phyloP scores from a whole-genome alignment of 176 grass and related monocot genomes.

The Triticum dicoccoides region DNA sequence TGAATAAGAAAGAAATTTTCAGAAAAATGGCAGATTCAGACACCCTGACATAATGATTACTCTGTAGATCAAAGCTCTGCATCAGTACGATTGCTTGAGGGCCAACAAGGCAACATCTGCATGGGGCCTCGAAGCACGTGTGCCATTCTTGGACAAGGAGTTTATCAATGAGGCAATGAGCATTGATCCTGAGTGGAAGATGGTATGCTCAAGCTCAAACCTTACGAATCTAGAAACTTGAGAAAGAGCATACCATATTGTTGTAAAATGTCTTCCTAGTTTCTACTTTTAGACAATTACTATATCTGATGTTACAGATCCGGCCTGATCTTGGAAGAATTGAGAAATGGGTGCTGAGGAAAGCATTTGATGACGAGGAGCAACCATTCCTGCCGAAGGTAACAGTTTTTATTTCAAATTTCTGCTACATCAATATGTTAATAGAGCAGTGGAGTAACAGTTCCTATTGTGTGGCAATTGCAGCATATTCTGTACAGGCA shows the following conservation, averaged over 20 bases:
- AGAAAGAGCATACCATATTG: background rate
- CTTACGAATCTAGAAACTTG: background rate
- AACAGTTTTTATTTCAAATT: background rate
- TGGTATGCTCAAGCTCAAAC: conserved; percentile 42
- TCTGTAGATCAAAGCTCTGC: conserved; percentile 68
- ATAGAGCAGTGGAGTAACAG: background rate
- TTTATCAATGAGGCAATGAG: conserved; percentile 71
- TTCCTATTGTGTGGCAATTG: background rate
- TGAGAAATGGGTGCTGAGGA: conserved; percentile 77
- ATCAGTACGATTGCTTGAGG: conserved; percentile 86
- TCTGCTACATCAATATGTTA: background rate
- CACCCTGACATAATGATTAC: background rate
- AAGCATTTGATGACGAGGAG: conserved; percentile 82
- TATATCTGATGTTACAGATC: conserved; percentile 42
- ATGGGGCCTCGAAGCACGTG: conserved; percentile 77
- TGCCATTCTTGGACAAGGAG: conserved; percentile 90
- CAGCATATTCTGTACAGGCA: conserved; percentile 87
- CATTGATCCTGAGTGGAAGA: conserved; percentile 83
- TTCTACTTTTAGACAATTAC: background rate
- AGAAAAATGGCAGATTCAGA: background rate
- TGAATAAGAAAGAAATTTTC: background rate
- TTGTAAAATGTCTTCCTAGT: background rate
- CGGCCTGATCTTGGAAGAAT: conserved; percentile 67
- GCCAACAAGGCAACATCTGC: conserved; percentile 87
- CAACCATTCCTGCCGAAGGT: conserved; percentile 78